Conservation (phyloP, 2,329 filamentous ascomycete genomes). For the Arthrobotrys iridis region DNA sequence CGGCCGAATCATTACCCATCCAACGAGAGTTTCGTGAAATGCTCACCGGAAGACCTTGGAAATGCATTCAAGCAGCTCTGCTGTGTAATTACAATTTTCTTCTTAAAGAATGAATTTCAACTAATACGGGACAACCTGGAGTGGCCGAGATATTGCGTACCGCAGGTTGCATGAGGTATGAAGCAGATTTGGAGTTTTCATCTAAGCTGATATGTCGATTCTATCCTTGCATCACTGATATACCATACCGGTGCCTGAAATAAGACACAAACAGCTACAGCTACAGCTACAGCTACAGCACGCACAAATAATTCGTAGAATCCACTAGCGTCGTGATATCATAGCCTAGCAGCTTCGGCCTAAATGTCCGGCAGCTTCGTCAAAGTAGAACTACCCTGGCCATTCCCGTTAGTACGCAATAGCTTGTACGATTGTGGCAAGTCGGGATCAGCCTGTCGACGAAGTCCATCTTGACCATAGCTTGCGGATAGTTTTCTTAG, state of each 20-base stretch:
- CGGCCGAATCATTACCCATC: slow-evolving; percentile 30
- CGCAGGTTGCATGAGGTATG: slow-evolving; percentile 8
- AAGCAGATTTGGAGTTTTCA: neutral
- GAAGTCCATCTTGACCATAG: slow-evolving; percentile 28
- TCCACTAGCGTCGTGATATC: slow-evolving; percentile 37
- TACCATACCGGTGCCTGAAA: neutral
- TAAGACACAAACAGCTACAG: neutral
- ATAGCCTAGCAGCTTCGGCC: slow-evolving; percentile 7
- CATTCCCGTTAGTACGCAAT: neutral
- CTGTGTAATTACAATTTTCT: slow-evolving; percentile 28
- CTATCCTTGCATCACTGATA: neutral
- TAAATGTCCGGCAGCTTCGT: slow-evolving; percentile 8
- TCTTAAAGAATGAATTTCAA: neutral
- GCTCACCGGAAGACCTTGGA: slow-evolving; percentile 10
- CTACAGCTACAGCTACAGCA: neutral
- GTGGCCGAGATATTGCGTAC: slow-evolving; percentile 14
- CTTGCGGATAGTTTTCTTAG: slow-evolving; percentile 38
- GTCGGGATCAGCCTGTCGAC: slow-evolving; percentile 41
- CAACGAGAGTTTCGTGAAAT: neutral
- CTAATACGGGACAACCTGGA: slow-evolving; percentile 16
- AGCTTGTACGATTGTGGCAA: slow-evolving; percentile 53
- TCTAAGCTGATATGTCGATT: neutral
- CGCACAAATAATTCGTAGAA: neutral
- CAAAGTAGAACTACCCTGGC: slow-evolving; percentile 2
- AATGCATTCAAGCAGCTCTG: slow-evolving; percentile 18